Conservation (phyloP, 2,329 filamentous ascomycete genomes). For the Tolypocladium tundrense region DNA sequence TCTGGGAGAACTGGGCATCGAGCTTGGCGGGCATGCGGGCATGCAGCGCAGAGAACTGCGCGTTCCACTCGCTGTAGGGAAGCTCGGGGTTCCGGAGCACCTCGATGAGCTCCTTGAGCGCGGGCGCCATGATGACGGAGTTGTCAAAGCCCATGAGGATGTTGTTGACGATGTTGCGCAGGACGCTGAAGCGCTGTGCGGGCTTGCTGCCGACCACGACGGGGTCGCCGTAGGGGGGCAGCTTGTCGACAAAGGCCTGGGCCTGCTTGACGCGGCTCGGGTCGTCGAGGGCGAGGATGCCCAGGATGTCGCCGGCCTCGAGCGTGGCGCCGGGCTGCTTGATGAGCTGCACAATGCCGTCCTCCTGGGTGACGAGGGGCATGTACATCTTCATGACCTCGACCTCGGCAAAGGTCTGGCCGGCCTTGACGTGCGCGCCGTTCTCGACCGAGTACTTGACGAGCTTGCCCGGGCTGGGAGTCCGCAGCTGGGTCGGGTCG, state of each 20-base stretch:
- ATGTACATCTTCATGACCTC: constrained; percentile 99
- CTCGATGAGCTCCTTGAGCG: constrained; percentile 79
- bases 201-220: constrained; percentile 86
- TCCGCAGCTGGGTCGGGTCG: constrained; percentile 91
- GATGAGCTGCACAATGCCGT: constrained; percentile 93
- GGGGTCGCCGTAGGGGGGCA: constrained; percentile 77
- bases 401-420: constrained; percentile 89
- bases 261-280: constrained; percentile 95
- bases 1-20: constrained; percentile 68
- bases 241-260: constrained; percentile 81
- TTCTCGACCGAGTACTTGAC: constrained; percentile 98
- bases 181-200: constrained; percentile 71
- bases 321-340: constrained; percentile 98
- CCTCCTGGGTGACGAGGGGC: constrained; percentile 89
- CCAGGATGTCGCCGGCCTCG: constrained; percentile 96
- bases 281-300: constrained; percentile 90
- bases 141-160: constrained; percentile 94
- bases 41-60: constrained; percentile 93
- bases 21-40: constrained; percentile 94
- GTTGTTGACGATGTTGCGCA: constrained; percentile 70
- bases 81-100: constrained; percentile 84
- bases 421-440: constrained; percentile 83
- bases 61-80: constrained; percentile 92
- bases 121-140: constrained; percentile 85
- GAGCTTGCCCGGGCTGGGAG: constrained; percentile 91